Evolutionary conservation across 805 yeast genomes (phyloP).

Genomic region (Candida andamanensis): DNA sequence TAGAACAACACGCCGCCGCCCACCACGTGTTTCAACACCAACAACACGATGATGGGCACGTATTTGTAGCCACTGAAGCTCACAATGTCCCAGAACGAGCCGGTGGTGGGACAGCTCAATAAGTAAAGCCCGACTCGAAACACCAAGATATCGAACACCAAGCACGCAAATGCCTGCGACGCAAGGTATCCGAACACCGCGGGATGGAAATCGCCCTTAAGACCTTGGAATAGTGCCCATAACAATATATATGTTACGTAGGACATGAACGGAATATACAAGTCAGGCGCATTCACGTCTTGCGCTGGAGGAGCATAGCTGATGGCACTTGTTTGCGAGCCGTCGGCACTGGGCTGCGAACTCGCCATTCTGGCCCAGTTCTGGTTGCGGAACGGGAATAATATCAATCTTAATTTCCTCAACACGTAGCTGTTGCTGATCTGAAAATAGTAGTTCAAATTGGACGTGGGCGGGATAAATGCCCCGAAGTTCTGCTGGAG

Average conservation of each 20-base stretch:
- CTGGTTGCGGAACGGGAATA: constrained; percentile 81
- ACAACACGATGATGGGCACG: constrained; percentile 64
- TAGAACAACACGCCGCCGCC: constrained; percentile 34
- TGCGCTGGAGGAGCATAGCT: constrained; percentile 70
- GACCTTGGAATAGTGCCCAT: constrained; percentile 80
- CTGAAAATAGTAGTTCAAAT: constrained; percentile 82
- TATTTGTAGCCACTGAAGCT: constrained; percentile 94
- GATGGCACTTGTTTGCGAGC: constrained; percentile 17
- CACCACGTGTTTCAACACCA: constrained; percentile 47
- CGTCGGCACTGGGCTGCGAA: constrained; percentile 8
- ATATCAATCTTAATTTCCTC: constrained; percentile 62
- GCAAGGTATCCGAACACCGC: constrained; percentile 84
- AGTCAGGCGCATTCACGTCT: constrained; percentile 92
- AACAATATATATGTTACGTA: constrained; percentile 79
- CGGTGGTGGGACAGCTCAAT: constrained; percentile 60
- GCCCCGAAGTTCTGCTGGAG: constrained; percentile 64
- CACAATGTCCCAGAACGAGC: constrained; percentile 67
- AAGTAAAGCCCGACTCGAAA: constrained; percentile 81
- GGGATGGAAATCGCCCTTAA: constrained; percentile 88
- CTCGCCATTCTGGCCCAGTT: constrained; percentile 67
- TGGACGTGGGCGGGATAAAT: constrained; percentile 44
- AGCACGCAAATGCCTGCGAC: constrained; percentile 79
- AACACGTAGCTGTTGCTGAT: constrained; percentile 86
- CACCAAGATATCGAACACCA: constrained; percentile 67
- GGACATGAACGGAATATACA: constrained; percentile 94